phyloP scores from a whole-genome alignment of 2,329 filamentous ascomycete genomes.

The Sclerotinia sclerotiorum region DNA sequence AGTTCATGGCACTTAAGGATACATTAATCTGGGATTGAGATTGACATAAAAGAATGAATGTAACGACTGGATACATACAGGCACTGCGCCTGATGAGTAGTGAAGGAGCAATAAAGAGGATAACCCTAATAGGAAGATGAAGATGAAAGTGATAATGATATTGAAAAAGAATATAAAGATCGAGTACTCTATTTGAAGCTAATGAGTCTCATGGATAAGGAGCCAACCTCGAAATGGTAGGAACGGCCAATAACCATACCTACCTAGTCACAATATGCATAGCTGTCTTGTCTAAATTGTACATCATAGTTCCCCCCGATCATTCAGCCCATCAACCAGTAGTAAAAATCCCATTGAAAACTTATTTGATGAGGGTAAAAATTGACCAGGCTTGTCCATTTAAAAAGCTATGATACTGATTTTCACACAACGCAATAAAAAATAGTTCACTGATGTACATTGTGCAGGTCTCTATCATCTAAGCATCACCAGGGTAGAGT shows the following conservation, averaged over 20 bases:
- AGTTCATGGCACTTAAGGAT: slow-evolving; percentile 31
- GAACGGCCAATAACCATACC: slow-evolving; percentile 19
- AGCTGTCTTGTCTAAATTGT: neutral
- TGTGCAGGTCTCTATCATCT: slow-evolving; percentile 35
- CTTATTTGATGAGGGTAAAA: neutral
- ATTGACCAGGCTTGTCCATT: slow-evolving; percentile 6
- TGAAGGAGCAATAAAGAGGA: neutral
- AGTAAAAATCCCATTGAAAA: neutral
- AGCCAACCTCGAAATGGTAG: slow-evolving; percentile 10
- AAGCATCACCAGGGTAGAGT: slow-evolving; percentile 22
- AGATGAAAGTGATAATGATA: neutral
- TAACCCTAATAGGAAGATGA: slow-evolving; percentile 4
- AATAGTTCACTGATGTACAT: slow-evolving; percentile 41
- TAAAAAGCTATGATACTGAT: slow-evolving; percentile 7
- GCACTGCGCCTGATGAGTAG: neutral
- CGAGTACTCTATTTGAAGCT: neutral
- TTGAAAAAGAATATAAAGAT: neutral
- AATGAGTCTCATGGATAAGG: neutral
- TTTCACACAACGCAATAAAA: slow-evolving; percentile 35
- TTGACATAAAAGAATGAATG: slow-evolving; percentile 5
- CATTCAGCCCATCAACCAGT: neutral
- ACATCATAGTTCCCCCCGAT: neutral
- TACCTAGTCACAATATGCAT: neutral
- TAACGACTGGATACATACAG: slow-evolving; percentile 18
- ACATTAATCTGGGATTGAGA: neutral